Base-by-base conservation (phyloP, 768 basidiomycete genomes). In the Auricularia sp. region DNA sequence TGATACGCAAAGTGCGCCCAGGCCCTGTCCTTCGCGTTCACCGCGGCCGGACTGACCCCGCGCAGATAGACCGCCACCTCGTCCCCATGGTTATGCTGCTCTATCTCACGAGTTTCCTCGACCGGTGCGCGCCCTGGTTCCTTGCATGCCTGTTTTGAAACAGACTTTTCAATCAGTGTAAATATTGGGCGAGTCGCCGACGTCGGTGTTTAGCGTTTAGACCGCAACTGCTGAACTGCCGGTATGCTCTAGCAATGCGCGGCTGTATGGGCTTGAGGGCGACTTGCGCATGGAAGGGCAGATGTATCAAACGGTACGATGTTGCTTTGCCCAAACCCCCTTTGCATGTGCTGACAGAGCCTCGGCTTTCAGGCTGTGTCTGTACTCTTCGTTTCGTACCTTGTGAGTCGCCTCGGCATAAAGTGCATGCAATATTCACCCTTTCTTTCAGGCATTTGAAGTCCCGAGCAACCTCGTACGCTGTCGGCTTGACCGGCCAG, bases 251-350 rank as follows among this genome's bases (percentile, higher is more conserved):
- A 65, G 67, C 33, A 68, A 68, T 67, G 66, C 67, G 24, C 54
- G 67, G 18, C 58, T 68, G 8, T 68, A 67, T 54, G 67, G 67
- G 34, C 63, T 68, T 5, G 67, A 68, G 56, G 42, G 3, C 10
- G 68, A 69, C 45, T 33, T 67, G 24, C 21, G 51, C 11, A 65
- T 69, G 36, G 18, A 61, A 13, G 54, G 58, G 0, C 51, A 54
- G 13, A 56, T 62, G 62, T 69, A 61, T 61, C 65, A 69, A 34
- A 62, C 62, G 44, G 67, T 62, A 33, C 29, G 62, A 0, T 47
- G 33, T 47, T 66, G 45, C 34, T 35, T 51, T 29, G 16, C 63
- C 34, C 63, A 8, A 18, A 6, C 16, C 8, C 24, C 10, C 16
- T 29, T 6, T 4, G 21, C 8, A 1, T 1, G 14, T 8, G 34